Conservation (phyloP, 192 early-diverging fungal genomes). For the Linnemannia zychae region DNA sequence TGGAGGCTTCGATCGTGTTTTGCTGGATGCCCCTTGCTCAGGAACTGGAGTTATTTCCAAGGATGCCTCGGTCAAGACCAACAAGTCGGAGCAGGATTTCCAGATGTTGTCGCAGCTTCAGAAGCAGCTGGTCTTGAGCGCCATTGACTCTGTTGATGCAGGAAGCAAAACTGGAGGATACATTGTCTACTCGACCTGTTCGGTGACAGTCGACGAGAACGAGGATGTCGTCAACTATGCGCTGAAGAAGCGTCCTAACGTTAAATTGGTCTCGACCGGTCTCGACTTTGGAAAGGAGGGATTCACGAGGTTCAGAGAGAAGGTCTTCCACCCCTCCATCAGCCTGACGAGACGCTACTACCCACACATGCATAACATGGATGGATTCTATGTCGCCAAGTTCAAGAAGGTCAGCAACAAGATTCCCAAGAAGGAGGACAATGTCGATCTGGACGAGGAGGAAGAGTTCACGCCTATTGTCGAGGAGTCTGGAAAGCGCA, state of each 20-base stretch:
- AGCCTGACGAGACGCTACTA: constrained; percentile 91
- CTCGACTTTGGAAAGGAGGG: constrained; percentile 97
- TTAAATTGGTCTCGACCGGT: constrained; percentile 91
- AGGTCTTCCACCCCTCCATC: constrained; percentile 87
- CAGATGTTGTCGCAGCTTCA: constrained; percentile 93
- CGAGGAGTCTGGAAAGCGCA: constrained; percentile 42
- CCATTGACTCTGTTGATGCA: constrained; percentile 98
- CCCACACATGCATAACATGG: constrained; percentile 99
- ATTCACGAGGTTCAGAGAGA: constrained; percentile 89
- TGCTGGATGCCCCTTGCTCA: constrained; percentile 98
- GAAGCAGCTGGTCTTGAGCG: constrained; percentile 94
- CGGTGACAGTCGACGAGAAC: constrained; percentile 97
- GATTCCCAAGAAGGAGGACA: constrained; percentile 63
- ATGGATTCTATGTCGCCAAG: constrained; percentile 99
- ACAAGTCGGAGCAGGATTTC: constrained; percentile 96
- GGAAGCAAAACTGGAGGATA: constrained; percentile 94
- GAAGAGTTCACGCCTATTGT: constrained; percentile 51
- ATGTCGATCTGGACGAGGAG: constrained; percentile 56
- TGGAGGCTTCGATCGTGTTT: constrained; percentile 97
- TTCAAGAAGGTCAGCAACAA: constrained; percentile 96
- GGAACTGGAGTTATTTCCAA: constrained; percentile 99
- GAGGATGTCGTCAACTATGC: constrained; percentile 98
- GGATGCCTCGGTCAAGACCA: constrained; percentile 95
- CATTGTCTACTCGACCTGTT: constrained; percentile 99
- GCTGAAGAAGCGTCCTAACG: constrained; percentile 92